Evolutionary conservation across 2,329 filamentous ascomycete genomes (phyloP).

Genomic region (Paraphoma sp.): DNA sequence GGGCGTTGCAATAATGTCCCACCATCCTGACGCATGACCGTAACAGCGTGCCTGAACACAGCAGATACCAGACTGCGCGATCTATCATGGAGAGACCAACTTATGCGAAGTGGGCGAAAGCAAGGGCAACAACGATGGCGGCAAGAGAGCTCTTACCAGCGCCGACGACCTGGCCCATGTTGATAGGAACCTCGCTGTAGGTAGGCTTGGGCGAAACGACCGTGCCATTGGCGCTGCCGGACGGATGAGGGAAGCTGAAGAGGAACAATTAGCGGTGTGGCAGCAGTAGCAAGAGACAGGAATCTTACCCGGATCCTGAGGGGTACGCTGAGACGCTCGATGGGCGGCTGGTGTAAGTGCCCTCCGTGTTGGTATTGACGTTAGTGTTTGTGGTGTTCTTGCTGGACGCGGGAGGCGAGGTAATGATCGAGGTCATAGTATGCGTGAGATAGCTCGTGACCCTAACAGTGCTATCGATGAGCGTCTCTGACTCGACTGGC

Average conservation of each 20-base stretch:
- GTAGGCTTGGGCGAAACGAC: constrained; percentile 31
- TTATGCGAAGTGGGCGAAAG: constrained; percentile 36
- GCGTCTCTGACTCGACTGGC: constrained; percentile 15
- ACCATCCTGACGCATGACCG: constrained; percentile 17
- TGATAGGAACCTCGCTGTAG: constrained; percentile 30
- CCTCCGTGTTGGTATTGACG: constrained; percentile 22
- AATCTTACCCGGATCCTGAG: constrained; percentile 35
- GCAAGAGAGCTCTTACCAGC: constrained; percentile 31
- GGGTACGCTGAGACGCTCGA: constrained; percentile 24
- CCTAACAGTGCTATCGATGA: constrained; percentile 25
- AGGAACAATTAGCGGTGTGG: constrained; percentile 6
- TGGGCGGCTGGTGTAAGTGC: constrained; percentile 23
- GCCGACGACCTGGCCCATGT: constrained; percentile 28
- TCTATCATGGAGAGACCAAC: background rate
- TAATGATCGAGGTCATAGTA: constrained; percentile 28
- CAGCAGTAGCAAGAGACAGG: background rate
- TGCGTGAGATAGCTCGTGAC: constrained; percentile 35
- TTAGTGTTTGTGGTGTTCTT: constrained; percentile 18
- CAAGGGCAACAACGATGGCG: constrained; percentile 35
- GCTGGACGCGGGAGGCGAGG: constrained; percentile 11
- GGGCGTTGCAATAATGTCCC: constrained; percentile 24
- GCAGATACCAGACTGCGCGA: constrained; percentile 8
- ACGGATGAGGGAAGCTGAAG: constrained; percentile 18
- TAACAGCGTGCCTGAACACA: constrained; percentile 15
- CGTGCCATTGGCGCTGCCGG: constrained; percentile 29